Evolutionary conservation across 805 yeast genomes (phyloP).

Genomic region (Candida mattraensis): DNA sequence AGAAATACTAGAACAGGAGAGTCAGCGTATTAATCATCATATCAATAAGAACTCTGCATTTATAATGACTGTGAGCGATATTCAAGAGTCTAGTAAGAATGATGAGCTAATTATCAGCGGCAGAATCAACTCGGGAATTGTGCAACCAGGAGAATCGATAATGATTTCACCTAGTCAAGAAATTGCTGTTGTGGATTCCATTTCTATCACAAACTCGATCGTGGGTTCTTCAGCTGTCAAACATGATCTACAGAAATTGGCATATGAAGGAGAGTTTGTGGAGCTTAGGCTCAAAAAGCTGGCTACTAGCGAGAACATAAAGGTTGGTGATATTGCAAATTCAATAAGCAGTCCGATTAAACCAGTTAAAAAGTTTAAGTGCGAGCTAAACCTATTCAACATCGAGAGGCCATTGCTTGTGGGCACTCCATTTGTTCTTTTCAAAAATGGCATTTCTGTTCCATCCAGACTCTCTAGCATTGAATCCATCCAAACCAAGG

Average conservation of each 20-base stretch:
- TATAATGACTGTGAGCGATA: slow-evolving; percentile 63
- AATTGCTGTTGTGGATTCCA: slow-evolving; percentile 41
- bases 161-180: slow-evolving; percentile 53
- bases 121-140: slow-evolving; percentile 62
- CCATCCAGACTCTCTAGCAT: slow-evolving; percentile 65
- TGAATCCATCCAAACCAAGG: slow-evolving; percentile 30
- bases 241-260: slow-evolving; percentile 32
- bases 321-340: slow-evolving; percentile 68
- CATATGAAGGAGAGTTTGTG: slow-evolving; percentile 56
- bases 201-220: slow-evolving; percentile 26
- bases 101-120: slow-evolving; percentile 60
- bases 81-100: slow-evolving; percentile 45
- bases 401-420: slow-evolving; percentile 69
- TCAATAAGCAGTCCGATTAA: slow-evolving; percentile 30
- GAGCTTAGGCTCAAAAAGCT: slow-evolving; percentile 42
- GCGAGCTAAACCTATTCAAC: slow-evolving; percentile 65
- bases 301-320: slow-evolving; percentile 42
- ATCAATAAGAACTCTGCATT: slow-evolving; percentile 41
- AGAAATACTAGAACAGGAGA: slow-evolving; percentile 39
- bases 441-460: slow-evolving; percentile 70
- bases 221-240: slow-evolving; percentile 24
- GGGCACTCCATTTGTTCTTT: slow-evolving; percentile 76
- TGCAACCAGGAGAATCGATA: slow-evolving; percentile 71
- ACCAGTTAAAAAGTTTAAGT: slow-evolving; percentile 48
- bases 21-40: slow-evolving; percentile 19